These are phyloP conservation scores for Tylopilus sp. DNA, from an alignment of 1,284 basidiomycete genomes.

Conservation along the genomic window DNA sequence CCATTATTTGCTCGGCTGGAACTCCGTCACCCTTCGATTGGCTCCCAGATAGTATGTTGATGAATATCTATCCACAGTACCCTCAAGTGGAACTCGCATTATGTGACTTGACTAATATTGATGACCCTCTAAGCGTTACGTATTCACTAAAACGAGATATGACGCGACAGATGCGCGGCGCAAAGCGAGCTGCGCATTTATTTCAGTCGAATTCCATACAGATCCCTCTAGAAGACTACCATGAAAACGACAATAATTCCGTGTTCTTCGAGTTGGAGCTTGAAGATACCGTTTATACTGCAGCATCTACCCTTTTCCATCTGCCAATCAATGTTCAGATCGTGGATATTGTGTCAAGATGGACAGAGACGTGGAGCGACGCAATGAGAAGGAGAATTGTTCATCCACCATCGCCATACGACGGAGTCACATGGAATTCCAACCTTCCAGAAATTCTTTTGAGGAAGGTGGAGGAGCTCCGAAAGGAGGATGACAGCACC, in stretches of 20 bases:
- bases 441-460: neutral
- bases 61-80: neutral
- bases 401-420: neutral
- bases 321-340: neutral
- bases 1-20: conserved; percentile 47
- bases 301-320: neutral
- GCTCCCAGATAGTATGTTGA: too few species aligned
- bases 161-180: neutral
- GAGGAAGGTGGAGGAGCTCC: neutral
- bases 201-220: neutral
- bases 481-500: neutral
- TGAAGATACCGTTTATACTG: neutral
- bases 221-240: neutral
- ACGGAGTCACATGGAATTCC: neutral
- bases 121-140: too few species aligned
- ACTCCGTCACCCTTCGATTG: neutral
- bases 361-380: neutral
- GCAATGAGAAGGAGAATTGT: neutral
- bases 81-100: neutral
- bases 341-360: neutral
- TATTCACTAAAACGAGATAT: too few species aligned
- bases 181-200: neutral
- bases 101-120: too few species aligned
- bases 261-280: neutral
- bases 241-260: neutral